phyloP scores from a whole-genome alignment of 1,284 basidiomycete species.

The Papiliotrema laurentii region DNA sequence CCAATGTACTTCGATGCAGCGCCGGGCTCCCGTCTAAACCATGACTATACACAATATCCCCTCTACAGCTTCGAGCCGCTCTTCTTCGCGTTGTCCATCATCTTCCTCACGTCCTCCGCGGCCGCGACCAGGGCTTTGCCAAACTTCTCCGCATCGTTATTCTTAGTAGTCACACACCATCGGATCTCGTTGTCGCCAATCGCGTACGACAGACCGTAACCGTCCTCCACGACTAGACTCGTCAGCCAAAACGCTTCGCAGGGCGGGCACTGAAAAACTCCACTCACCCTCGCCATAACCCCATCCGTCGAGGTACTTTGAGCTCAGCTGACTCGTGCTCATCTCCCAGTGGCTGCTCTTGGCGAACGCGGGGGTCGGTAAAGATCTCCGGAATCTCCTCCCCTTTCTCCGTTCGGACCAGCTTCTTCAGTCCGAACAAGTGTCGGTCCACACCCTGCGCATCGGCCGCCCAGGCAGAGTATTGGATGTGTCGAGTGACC shows the following conservation, averaged over 20 bases:
- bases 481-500: constrained; percentile 75
- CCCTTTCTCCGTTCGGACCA: constrained; percentile 57
- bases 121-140: constrained; percentile 71
- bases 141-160: constrained; percentile 59
- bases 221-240: constrained; percentile 72
- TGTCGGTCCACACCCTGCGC: constrained; percentile 95
- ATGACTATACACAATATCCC: too few relatives aligned
- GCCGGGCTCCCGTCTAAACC: too few relatives aligned
- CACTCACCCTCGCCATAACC: constrained; percentile 90
- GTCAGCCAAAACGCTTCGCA: constrained; percentile 4
- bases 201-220: constrained; percentile 88
- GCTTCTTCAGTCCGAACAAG: constrained; percentile 86
- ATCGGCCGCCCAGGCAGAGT: constrained; percentile 85
- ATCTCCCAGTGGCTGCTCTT: constrained; percentile 84
- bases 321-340: constrained; percentile 83
- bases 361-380: constrained; percentile 66
- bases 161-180: constrained; percentile 87
- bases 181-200: constrained; percentile 83
- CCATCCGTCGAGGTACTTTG: constrained; percentile 85
- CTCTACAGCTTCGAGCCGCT: constrained; percentile 26
- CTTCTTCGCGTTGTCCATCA: constrained; percentile 65
- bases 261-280: background rate
- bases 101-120: constrained; percentile 65
- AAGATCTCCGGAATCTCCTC: constrained; percentile 76
- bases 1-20: background rate